Percentiles rank a stretch among this genome's conserved stretches.
Conservation (phyloP, 164 flowering plant species). For the grape (Vitis vinifera) region DNA sequence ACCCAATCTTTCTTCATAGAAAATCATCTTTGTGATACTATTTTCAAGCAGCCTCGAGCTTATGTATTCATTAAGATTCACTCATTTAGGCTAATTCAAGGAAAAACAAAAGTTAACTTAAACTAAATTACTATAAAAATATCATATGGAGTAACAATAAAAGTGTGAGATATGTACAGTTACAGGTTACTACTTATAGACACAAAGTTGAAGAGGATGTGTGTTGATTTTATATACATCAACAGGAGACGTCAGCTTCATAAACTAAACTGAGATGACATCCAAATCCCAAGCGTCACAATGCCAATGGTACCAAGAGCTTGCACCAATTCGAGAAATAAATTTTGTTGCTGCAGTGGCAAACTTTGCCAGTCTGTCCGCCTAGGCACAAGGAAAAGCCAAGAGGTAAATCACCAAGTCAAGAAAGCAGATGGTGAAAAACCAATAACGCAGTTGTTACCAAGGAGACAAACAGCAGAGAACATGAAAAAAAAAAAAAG, state of each 20-base stretch:
- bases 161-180: constrained; percentile 16
- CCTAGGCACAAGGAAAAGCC: constrained; percentile 34
- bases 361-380: constrained; percentile 77
- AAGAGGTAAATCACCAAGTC: background rate
- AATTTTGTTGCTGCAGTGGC: constrained; percentile 56
- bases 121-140: background rate
- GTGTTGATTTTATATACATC: constrained; percentile 29
- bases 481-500: no score
- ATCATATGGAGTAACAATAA: background rate
- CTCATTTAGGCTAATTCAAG: no score
- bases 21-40: no score
- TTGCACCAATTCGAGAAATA: constrained; percentile 63
- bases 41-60: no score
- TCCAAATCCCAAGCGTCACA: constrained; percentile 88
- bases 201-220: no score
- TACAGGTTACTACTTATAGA: background rate
- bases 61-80: no score
- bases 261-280: constrained; percentile 51
- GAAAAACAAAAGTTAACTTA: background rate
- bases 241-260: constrained; percentile 19
- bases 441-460: no score
- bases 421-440: no score
- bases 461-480: no score
- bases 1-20: background rate
- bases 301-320: constrained; percentile 77